Evolutionary conservation across 345 rosid genomes (phyloP).

Genomic region (Aegle marmelos): DNA sequence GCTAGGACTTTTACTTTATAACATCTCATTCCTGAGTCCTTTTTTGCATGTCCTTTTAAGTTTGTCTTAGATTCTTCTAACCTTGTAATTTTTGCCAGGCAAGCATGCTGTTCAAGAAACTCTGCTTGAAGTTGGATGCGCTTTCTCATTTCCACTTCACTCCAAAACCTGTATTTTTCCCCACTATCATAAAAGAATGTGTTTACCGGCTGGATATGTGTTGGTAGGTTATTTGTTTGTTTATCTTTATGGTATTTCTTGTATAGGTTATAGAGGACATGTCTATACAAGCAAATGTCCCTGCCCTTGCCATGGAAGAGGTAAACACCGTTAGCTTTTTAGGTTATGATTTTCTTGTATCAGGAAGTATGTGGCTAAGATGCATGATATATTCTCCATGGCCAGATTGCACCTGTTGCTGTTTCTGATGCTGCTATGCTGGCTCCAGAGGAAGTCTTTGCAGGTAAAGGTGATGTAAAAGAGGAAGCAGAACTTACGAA

Average conservation of each 20-base stretch:
- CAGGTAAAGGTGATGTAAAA: slow-evolving; percentile 78
- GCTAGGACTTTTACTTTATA: background rate
- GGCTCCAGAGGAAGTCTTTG: slow-evolving; percentile 93
- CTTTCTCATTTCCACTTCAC: slow-evolving; percentile 96
- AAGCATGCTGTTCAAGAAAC: slow-evolving; percentile 66
- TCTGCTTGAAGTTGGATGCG: slow-evolving; percentile 93
- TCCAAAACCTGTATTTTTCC: slow-evolving; percentile 84
- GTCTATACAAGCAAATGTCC: slow-evolving; percentile 81
- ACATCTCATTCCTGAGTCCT: background rate
- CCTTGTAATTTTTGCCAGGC: slow-evolving; percentile 44
- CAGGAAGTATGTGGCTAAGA: background rate
- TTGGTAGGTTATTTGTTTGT: background rate
- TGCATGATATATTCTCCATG: slow-evolving; percentile 20
- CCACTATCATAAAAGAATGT: slow-evolving; percentile 1
- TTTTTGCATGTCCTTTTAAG: background rate
- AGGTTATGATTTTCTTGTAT: background rate
- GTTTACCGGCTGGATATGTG: background rate
- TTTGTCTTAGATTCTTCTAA: slow-evolving; percentile 1
- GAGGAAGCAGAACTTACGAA: slow-evolving; percentile 82
- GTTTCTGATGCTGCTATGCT: slow-evolving; percentile 97
- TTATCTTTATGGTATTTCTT: slow-evolving; percentile 11
- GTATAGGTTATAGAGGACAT: slow-evolving; percentile 83
- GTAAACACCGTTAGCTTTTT: slow-evolving; percentile 28
- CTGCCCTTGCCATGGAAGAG: slow-evolving; percentile 99
- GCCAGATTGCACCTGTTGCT: slow-evolving; percentile 86